These are phyloP conservation scores for Plantago lanceolata DNA, from an alignment of 305 asterid species.

Conservation along the genomic window DNA sequence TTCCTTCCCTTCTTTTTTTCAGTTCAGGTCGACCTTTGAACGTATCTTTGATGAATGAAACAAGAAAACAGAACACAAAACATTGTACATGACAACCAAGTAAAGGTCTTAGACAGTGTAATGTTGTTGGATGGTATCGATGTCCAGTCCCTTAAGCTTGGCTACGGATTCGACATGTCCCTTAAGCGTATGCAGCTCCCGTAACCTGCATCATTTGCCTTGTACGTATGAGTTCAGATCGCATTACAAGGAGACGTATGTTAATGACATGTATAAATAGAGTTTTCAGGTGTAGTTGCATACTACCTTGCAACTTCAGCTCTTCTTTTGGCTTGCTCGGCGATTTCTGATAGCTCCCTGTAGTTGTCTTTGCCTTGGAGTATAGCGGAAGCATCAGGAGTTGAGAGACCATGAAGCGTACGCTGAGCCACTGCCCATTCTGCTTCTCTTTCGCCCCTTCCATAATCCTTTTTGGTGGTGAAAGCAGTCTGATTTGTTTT, in stretches of 20 bases:
- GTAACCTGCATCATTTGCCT: slow-evolving; percentile 36
- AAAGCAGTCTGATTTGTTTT: slow-evolving; percentile 50
- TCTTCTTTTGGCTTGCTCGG: slow-evolving; percentile 47
- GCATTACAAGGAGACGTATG: not conserved
- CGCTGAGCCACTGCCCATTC: slow-evolving; percentile 85
- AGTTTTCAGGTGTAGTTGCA: not conserved
- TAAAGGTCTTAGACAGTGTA: slow-evolving; percentile 45
- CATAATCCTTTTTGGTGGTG: slow-evolving; percentile 74
- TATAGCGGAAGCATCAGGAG: slow-evolving; percentile 18
- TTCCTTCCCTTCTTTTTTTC: not conserved
- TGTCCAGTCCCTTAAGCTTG: slow-evolving; percentile 69
- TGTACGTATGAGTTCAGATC: slow-evolving; percentile 19
- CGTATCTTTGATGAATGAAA: not conserved
- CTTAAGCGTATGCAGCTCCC: slow-evolving; percentile 72
- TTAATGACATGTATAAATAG: not conserved
- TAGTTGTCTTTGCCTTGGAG: slow-evolving; percentile 25
- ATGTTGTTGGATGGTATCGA: slow-evolving; percentile 65
- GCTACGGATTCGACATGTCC: slow-evolving; percentile 79
- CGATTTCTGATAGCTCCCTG: slow-evolving; percentile 42
- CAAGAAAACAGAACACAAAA: not conserved
- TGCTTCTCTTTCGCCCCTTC: slow-evolving; percentile 75
- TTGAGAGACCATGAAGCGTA: slow-evolving; percentile 71
- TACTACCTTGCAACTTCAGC: slow-evolving; percentile 57
- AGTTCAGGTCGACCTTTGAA: not conserved
- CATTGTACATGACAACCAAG: not conserved